A percentile compares a stretch with the other conserved stretches of the same genome.
Conservation (phyloP, 345 rosid species). For the Luvunga scandens region DNA sequence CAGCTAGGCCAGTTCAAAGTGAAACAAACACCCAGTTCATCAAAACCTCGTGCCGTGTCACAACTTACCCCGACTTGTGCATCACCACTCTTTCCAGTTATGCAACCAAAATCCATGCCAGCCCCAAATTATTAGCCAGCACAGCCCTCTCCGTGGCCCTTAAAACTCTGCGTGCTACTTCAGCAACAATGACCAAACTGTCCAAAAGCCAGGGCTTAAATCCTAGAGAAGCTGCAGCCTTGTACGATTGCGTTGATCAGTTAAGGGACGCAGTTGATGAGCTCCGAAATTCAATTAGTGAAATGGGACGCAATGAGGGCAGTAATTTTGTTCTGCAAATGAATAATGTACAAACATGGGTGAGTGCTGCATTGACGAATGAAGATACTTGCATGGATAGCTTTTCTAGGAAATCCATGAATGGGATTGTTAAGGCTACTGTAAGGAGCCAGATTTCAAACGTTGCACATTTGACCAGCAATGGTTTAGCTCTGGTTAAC, state of each 20-base stretch:
- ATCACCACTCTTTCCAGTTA: constrained; percentile 33
- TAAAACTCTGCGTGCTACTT: constrained; percentile 26
- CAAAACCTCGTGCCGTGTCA: constrained; percentile 36
- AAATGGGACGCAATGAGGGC: constrained; percentile 19
- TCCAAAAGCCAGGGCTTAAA: constrained; percentile 20
- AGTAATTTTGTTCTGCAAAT: constrained; percentile 20
- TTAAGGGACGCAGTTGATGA: constrained; percentile 47
- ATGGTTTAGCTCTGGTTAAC: constrained; percentile 54
- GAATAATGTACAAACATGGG: constrained; percentile 57
- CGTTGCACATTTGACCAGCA: constrained; percentile 51
- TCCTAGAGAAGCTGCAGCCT: constrained; percentile 34
- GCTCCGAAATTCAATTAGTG: constrained; percentile 47
- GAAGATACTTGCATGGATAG: constrained; percentile 60
- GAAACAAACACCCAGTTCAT: constrained; percentile 35
- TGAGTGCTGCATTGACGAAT: constrained; percentile 53
- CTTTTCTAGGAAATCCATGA: constrained; percentile 9
- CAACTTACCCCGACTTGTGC: constrained; percentile 41
- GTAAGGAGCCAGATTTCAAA: constrained; percentile 37
- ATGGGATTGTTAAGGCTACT: constrained; percentile 27
- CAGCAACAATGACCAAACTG: constrained; percentile 27
- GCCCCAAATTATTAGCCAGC: constrained; percentile 32
- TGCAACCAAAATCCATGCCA: constrained; percentile 24
- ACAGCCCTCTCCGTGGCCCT: constrained; percentile 41
- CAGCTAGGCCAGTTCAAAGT: constrained; percentile 11
- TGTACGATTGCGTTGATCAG: constrained; percentile 49